phyloP scores from a whole-genome alignment of 1,284 basidiomycete species.

The Ganoderma lingzhi region DNA sequence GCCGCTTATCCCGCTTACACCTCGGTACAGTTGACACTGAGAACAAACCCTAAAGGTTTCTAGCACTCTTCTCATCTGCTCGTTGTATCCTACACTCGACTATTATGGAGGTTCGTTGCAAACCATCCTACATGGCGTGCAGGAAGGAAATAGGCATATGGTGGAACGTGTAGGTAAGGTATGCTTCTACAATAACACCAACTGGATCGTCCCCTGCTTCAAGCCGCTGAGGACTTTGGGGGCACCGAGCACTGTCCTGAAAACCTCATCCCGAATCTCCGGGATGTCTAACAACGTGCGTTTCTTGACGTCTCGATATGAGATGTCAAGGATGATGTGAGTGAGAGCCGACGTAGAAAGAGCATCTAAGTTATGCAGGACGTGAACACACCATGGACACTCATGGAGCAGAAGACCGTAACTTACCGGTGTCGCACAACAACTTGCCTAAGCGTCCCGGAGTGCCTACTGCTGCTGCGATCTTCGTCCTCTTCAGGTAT shows the following conservation, averaged over 20 bases:
- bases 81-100: conserved; percentile 35
- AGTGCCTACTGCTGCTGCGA: conserved; percentile 83
- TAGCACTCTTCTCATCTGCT: conserved; percentile 48
- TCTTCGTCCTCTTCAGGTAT: conserved; percentile 77
- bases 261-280: conserved; percentile 84
- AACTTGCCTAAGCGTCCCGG: conserved; percentile 85
- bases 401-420: conserved; percentile 55
- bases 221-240: conserved; percentile 68
- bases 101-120: conserved; percentile 34
- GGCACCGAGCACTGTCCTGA: conserved; percentile 73
- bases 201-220: conserved; percentile 73
- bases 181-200: conserved; percentile 72
- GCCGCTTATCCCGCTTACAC: conserved; percentile 27
- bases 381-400: conserved; percentile 47
- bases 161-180: conserved; percentile 24
- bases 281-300: conserved; percentile 80
- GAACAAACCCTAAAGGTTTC: conserved; percentile 92
- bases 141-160: conserved; percentile 20
- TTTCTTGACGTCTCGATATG: conserved; percentile 77
- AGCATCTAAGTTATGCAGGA: conserved; percentile 56
- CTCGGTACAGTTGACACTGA: conserved; percentile 71
- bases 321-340: conserved; percentile 82
- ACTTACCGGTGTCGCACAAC: conserved; percentile 73
- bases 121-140: conserved; percentile 26
- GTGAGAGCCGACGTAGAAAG: conserved; percentile 75